These are phyloP conservation scores for Zalaria obscura DNA, from an alignment of 2,329 filamentous ascomycete genomes.

Conservation along the genomic window DNA sequence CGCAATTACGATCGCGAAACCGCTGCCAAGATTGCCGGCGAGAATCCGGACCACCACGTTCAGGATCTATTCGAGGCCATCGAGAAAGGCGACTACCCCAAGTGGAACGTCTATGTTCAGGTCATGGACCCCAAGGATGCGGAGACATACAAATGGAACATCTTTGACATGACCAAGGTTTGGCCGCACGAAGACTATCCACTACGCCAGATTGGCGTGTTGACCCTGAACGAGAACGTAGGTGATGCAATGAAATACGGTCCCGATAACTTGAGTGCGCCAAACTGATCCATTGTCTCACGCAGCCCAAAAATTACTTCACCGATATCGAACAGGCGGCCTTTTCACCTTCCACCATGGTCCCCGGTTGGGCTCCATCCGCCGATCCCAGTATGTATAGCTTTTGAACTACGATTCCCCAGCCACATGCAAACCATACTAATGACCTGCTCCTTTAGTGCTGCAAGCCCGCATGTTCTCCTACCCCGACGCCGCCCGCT, in stretches of 20 bases:
- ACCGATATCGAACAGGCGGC: conserved; percentile 54
- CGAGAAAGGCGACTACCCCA: conserved; percentile 28
- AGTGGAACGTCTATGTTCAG: conserved; percentile 40
- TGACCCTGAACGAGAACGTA: conserved; percentile 38
- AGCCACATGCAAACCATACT: neutral
- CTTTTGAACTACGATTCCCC: neutral
- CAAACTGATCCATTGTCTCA: neutral
- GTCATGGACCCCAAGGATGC: conserved; percentile 39
- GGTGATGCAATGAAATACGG: neutral
- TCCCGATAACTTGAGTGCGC: neutral
- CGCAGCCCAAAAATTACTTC: conserved; percentile 47
- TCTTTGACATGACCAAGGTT: conserved; percentile 44
- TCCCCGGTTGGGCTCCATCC: conserved; percentile 48
- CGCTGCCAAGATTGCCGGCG: conserved; percentile 19
- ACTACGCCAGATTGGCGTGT: conserved; percentile 31
- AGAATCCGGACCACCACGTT: conserved; percentile 22
- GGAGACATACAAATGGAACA: conserved; percentile 31
- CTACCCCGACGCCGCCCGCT: conserved; percentile 42
- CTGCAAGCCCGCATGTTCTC: conserved; percentile 49
- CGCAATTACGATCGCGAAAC: conserved; percentile 27
- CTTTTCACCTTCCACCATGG: conserved; percentile 50
- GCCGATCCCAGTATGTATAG: conserved; percentile 34
- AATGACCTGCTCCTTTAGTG: conserved; percentile 21
- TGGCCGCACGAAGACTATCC: conserved; percentile 40
- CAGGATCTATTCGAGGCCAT: conserved; percentile 31